Evolutionary conservation across 441 rosid genomes (phyloP).

Genomic region (Viola pubescens): DNA sequence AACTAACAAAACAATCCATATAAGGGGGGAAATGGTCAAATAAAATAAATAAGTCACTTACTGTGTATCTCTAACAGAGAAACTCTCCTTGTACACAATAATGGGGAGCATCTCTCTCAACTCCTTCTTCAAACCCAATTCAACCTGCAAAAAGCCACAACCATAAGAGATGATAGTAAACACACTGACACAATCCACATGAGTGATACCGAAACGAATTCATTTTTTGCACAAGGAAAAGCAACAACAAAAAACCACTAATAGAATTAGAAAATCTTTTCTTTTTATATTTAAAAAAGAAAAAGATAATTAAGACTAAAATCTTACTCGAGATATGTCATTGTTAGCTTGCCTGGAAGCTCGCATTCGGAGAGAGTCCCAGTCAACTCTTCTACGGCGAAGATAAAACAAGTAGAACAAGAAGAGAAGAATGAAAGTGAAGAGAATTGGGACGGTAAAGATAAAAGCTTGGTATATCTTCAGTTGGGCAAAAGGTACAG

Average conservation of each 20-base stretch:
- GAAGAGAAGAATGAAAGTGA: constrained; percentile 60
- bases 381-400: constrained; percentile 59
- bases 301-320: not conserved
- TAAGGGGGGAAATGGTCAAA: not conserved
- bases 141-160: constrained; percentile 34
- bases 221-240: no score
- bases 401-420: constrained; percentile 71
- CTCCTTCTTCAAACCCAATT: constrained; percentile 73
- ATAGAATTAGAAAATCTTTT: no score
- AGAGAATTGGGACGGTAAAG: constrained; percentile 68
- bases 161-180: not conserved
- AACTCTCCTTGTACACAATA: constrained; percentile 70
- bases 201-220: no score
- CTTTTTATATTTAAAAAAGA: no score
- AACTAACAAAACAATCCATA: not conserved
- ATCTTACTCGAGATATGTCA: constrained; percentile 32
- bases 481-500: constrained; percentile 40
- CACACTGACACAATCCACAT: no score
- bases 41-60: constrained; percentile 26
- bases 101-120: constrained; percentile 87
- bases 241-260: no score
- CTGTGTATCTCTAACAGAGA: constrained; percentile 64
- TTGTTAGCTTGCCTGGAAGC: constrained; percentile 21
- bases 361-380: constrained; percentile 60
- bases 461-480: constrained; percentile 73